Conservation (phyloP, 1,139 yeast genomes). For the Lodderomyces elongisporus region DNA sequence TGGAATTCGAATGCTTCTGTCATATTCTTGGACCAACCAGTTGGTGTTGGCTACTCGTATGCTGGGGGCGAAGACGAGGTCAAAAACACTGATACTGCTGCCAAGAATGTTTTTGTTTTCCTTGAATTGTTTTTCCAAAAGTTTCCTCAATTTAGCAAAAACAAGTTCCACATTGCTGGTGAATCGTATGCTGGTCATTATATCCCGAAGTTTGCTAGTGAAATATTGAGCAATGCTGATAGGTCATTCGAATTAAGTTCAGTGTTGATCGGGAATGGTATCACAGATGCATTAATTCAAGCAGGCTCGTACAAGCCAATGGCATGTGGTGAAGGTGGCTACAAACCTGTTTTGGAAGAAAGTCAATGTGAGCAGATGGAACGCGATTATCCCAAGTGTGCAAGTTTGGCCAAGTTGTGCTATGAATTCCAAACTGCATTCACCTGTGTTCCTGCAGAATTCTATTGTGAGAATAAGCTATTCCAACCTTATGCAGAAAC, state of each 20-base stretch:
- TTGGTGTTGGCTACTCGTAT: constrained; percentile 81
- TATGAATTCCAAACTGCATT: constrained; percentile 71
- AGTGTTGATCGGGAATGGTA: constrained; percentile 77
- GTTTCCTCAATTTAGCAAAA: constrained; percentile 56
- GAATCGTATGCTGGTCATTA: constrained; percentile 90
- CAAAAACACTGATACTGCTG: constrained; percentile 63
- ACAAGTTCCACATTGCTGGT: constrained; percentile 77
- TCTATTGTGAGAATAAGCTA: constrained; percentile 43
- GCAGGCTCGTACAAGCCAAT: constrained; percentile 68
- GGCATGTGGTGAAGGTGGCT: constrained; percentile 84
- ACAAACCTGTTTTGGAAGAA: constrained; percentile 57
- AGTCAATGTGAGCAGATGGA: constrained; percentile 58
- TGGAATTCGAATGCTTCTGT: constrained; percentile 91
- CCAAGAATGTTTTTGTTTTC: constrained; percentile 73
- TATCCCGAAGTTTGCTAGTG: constrained; percentile 73
- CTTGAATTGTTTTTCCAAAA: constrained; percentile 72
- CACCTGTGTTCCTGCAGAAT: constrained; percentile 87
- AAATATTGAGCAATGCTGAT: constrained; percentile 61
- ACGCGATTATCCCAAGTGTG: constrained; percentile 66
- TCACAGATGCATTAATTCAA: constrained; percentile 72
- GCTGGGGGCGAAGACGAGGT: constrained; percentile 53
- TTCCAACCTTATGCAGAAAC: constrained; percentile 18
- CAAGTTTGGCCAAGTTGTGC: constrained; percentile 72
- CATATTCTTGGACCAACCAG: constrained; percentile 92
- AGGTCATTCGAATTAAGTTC: constrained; percentile 65